Evolutionary conservation across 2,329 filamentous ascomycete species (phyloP).

Genomic region (Xylariaceae sp.): DNA sequence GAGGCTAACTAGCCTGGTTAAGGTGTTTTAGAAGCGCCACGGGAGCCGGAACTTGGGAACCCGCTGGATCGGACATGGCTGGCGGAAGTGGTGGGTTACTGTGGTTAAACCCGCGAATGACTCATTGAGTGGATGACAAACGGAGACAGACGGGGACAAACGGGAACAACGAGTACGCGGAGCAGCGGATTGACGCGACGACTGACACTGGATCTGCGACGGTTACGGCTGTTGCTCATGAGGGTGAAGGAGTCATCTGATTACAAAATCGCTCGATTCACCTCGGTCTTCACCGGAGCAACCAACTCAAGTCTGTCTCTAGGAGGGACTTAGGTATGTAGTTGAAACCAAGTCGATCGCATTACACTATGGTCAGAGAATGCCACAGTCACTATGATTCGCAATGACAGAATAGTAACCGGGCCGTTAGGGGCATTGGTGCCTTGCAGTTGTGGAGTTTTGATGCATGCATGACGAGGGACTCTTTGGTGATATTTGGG

Average conservation of each 20-base stretch:
- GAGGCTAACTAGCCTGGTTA: slow-evolving; percentile 1
- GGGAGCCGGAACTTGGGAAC: slow-evolving; percentile 11
- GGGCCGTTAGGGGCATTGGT: slow-evolving; percentile 23
- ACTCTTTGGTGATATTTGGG: slow-evolving; percentile 12
- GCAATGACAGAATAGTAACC: slow-evolving; percentile 27
- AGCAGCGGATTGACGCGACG: background rate
- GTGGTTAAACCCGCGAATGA: slow-evolving; percentile 8
- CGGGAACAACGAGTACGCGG: slow-evolving; percentile 19
- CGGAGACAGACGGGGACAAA: slow-evolving; percentile 18
- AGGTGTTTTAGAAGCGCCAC: slow-evolving; percentile 12
- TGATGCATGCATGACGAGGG: slow-evolving; percentile 9
- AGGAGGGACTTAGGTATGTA: background rate
- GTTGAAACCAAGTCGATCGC: slow-evolving; percentile 17
- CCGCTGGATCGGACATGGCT: slow-evolving; percentile 15
- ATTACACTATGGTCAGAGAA: slow-evolving; percentile 19
- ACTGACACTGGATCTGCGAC: slow-evolving; percentile 5
- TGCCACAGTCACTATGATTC: slow-evolving; percentile 8
- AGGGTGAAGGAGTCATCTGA: background rate
- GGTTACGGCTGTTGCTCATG: slow-evolving; percentile 5
- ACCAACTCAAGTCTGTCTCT: slow-evolving; percentile 17
- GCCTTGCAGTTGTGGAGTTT: slow-evolving; percentile 19
- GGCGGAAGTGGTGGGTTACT: background rate
- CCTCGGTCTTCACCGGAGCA: slow-evolving; percentile 17
- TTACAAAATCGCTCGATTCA: background rate
- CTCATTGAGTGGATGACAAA: slow-evolving; percentile 20